A percentile compares a stretch with the other conserved stretches of the same genome.
phyloP scores from a whole-genome alignment of 2,329 filamentous ascomycete genomes.

The Septoria petroselini region DNA sequence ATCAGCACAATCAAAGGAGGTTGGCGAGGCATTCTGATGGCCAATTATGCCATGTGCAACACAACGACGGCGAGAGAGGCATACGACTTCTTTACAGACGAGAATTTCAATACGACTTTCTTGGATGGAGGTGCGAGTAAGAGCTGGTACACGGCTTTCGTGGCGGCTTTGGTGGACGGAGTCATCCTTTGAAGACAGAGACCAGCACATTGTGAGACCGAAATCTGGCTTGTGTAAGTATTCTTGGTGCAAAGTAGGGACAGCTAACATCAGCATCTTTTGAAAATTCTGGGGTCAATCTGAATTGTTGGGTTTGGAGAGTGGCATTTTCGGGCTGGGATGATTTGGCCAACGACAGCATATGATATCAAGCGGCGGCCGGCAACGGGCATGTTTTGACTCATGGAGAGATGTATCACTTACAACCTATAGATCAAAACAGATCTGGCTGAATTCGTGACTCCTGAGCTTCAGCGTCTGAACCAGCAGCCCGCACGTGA shows the following conservation, averaged over 20 bases:
- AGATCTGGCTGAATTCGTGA: too few species aligned
- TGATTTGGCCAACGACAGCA: too few species aligned
- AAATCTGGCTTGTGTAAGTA: not conserved
- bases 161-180: conserved; percentile 59
- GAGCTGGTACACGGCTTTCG: conserved; percentile 81
- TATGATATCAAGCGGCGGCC: too few species aligned
- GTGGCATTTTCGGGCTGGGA: too few species aligned
- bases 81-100: conserved; percentile 70
- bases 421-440: too few species aligned
- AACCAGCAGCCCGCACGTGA: too few species aligned
- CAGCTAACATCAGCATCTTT: not conserved
- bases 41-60: conserved; percentile 76
- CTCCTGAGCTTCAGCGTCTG: too few species aligned
- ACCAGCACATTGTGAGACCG: not conserved
- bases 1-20: conserved; percentile 65
- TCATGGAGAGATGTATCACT: too few species aligned
- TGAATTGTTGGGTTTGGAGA: too few species aligned
- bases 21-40: conserved; percentile 83
- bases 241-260: not conserved
- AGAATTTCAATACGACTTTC: conserved; percentile 63
- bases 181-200: conserved; percentile 5
- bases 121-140: conserved; percentile 78
- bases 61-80: conserved; percentile 53
- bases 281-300: too few species aligned
- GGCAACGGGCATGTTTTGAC: too few species aligned